Evolutionary conservation across 495 filamentous ascomycete genomes (phyloP).

Genomic region (Aspergillus campestris): DNA sequence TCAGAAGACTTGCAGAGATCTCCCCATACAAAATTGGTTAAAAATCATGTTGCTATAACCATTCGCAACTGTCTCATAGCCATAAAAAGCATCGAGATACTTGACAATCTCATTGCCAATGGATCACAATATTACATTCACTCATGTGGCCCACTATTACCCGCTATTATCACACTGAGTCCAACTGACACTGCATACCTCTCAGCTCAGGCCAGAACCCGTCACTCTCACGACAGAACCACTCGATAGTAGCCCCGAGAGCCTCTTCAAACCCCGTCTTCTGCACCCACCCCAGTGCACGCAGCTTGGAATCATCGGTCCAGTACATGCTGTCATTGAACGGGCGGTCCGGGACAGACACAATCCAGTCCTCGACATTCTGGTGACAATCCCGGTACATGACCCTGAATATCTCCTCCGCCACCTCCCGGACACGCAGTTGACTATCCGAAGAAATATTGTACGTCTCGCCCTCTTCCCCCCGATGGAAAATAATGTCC

Average conservation of each 20-base stretch:
- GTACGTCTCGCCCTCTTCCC: not conserved
- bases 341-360: not conserved
- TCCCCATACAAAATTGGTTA: too few relatives aligned
- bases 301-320: slow-evolving; percentile 4
- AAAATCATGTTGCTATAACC: too few relatives aligned
- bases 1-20: too few relatives aligned
- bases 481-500: slow-evolving; percentile 1
- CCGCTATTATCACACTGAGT: too few relatives aligned
- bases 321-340: slow-evolving; percentile 6
- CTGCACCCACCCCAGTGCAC: slow-evolving; percentile 1
- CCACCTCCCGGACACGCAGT: not conserved
- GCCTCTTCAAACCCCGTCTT: not conserved
- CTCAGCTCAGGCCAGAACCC: not conserved
- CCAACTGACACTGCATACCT: too few relatives aligned
- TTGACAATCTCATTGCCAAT: too few relatives aligned
- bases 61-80: too few relatives aligned
- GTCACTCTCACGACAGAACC: not conserved
- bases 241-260: not conserved
- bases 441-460: slow-evolving; percentile 2
- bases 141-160: too few relatives aligned
- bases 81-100: too few relatives aligned
- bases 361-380: not conserved
- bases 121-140: too few relatives aligned
- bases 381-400: not conserved
- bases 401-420: not conserved